A percentile compares a stretch with the other conserved stretches of the same genome.
phyloP scores from a whole-genome alignment of 2,329 filamentous ascomycete genomes.

The Hirsutella rhossiliensis region DNA sequence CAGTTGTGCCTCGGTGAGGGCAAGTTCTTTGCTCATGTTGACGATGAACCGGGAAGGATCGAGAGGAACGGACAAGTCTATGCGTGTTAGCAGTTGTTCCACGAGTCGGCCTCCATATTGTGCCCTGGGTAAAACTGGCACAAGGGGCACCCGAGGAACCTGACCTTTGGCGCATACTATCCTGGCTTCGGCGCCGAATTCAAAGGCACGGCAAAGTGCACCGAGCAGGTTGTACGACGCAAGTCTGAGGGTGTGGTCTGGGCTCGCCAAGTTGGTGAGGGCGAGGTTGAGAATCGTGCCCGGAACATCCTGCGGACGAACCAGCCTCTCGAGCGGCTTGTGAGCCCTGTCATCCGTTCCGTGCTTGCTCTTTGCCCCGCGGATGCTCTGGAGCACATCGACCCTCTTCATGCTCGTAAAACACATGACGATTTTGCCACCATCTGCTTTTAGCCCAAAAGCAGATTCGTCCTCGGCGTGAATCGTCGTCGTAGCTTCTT shows the following conservation, averaged over 20 bases:
- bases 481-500: constrained; percentile 53
- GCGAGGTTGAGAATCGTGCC: constrained; percentile 57
- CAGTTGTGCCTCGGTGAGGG: constrained; percentile 51
- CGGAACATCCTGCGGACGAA: constrained; percentile 58
- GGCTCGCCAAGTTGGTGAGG: constrained; percentile 52
- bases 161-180: constrained; percentile 50
- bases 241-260: constrained; percentile 45
- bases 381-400: constrained; percentile 52
- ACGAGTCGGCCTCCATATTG: neutral
- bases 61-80: constrained; percentile 50
- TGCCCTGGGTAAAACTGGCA: neutral
- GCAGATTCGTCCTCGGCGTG: constrained; percentile 54
- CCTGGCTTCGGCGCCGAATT: constrained; percentile 49
- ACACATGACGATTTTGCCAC: constrained; percentile 60
- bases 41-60: constrained; percentile 54
- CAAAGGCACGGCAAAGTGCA: constrained; percentile 55
- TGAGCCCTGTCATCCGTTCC: constrained; percentile 48
- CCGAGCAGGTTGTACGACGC: constrained; percentile 57
- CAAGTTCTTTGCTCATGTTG: constrained; percentile 51
- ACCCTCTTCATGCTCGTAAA: constrained; percentile 54
- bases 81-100: constrained; percentile 11
- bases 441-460: constrained; percentile 56
- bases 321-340: constrained; percentile 52
- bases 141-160: too few species aligned
- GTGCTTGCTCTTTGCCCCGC: constrained; percentile 50